Evolutionary conservation across 83 land plant species (phyloP), one percentile per base, ranked within the genome.

Genomic region (Thuja plicata): DNA sequence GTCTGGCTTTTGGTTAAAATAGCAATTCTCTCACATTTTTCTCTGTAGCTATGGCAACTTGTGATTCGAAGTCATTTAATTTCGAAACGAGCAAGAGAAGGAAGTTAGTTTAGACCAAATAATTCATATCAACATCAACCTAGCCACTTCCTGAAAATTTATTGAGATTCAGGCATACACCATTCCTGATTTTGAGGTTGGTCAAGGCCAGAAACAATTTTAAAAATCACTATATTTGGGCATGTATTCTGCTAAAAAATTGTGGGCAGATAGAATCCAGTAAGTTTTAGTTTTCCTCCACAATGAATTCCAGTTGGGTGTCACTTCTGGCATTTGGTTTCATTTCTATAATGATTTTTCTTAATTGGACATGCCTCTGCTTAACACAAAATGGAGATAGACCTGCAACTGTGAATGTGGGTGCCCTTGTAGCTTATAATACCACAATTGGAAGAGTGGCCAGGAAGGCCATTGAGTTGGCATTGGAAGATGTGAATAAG

Each of bases 381-480:
- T 0, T 62, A 37, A 1, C 70, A 60, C 70, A 60, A 66, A 21
- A 66, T 66, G 71, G 71, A 66, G n/a, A 24, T 66, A 89, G 91
- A 66, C 95, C 95, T 3, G 24, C 82, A 30, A 88, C 87, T 50
- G 94, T 94, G 62, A 90, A 91, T 55, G 84, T 92, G 78, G 95
- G 95, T 81, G 92, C 91, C 45, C 11, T 92, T 43, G 86, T 90
- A 15, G 38, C 90, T 5, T 90, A 89, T 57, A 60, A 91, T 46
- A 90, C 94, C 30, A 74, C 88, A 15, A 89, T 94, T 76, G 95
- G 94, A 16, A 86, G 88, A 54, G 92, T 91, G 86, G 91, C 91
- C n/a, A 92, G 91, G 80, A 30, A 94, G 9, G 93, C 94, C 62
- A 86, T 93, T 78, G 87, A 92, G 30, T 93, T 92, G 35, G 95